Base-by-base conservation (phyloP, 1,284 basidiomycete species). In the Tilletia caries region DNA sequence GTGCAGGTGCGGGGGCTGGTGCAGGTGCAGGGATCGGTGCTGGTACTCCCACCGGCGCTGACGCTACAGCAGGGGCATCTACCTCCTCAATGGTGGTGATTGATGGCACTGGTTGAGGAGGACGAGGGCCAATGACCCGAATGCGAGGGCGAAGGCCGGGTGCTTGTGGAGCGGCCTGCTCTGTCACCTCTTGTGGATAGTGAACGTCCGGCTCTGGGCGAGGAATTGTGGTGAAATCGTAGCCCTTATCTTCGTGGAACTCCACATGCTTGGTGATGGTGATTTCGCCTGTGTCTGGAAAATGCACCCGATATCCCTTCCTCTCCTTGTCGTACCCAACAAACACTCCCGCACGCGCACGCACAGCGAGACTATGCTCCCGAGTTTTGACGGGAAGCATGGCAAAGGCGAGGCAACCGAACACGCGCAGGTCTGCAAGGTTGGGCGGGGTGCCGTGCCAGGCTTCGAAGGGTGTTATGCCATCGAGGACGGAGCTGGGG, bases 271-370 rank as follows among this genome's bases (percentile, higher is more conserved):
- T 1, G 6, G 33, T 20, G 18, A 41, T 32, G 10, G 20, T 25
- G 6, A 41, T 41, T 25, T 37, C 37, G 5, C 27, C 27, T 3
- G 62, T 64, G 20, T 64, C 62, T 18, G 34, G 33, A 2, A n/a
- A 41, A 33, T 64, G 37, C 32, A 64, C 37, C 33, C 62, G 62
- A 37, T 43, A 37, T n/a, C 33, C 54, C 32, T 60, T 60, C 27
- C 20, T 4, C 18, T 6, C 15, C 32, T 60, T 34, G 54, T 34
- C 32, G 54, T 60, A 60, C n/a, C 54, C 54, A 4, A 60, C 54
- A 27, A 60, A 29, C n/a, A 34, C 54, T 15, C 54, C 54, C 13
- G 20, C 54, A 13, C 27, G 32, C 4, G 54, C 4, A n/a, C 27
- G 27, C 5, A 20, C n/a, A 8, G 6, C 6, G 15, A 60, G 29